Percentiles rank a stretch among this genome's conserved stretches.
Evolutionary conservation across 306 rosid genomes (phyloP).

Genomic region (Acacia confusa): DNA sequence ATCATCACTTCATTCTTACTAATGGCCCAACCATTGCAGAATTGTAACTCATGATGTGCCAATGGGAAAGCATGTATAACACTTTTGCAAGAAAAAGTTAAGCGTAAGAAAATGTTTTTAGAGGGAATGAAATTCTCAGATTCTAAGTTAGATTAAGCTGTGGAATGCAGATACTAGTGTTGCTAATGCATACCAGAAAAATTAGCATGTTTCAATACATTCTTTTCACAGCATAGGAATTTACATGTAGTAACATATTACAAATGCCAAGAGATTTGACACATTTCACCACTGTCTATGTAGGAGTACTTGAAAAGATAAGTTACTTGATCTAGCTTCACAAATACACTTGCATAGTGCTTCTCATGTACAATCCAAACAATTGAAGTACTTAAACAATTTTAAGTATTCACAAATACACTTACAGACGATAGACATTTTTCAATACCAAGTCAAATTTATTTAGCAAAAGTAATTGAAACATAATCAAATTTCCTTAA

Average conservation of each 20-base stretch:
- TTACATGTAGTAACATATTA: background rate
- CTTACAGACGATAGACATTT: background rate
- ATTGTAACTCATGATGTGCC: background rate
- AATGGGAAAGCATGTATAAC: background rate
- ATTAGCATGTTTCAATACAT: conserved; percentile 8
- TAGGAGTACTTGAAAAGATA: background rate
- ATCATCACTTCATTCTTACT: conserved; percentile 7
- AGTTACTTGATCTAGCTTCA: conserved; percentile 3
- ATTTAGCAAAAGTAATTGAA: background rate
- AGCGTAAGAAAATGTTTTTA: background rate
- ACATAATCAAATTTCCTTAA: conserved; percentile 11
- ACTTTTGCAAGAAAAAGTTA: background rate
- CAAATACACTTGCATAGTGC: background rate
- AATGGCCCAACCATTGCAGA: background rate
- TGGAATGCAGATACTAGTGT: background rate
- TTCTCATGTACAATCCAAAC: background rate
- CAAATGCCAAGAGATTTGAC: background rate
- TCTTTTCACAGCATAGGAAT: background rate
- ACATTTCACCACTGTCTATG: background rate
- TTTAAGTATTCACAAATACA: background rate
- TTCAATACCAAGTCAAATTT: background rate
- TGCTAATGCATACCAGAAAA: conserved; percentile 14
- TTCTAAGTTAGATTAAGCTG: conserved; percentile 3
- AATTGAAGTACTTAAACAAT: background rate
- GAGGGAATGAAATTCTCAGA: background rate